These are phyloP conservation scores for Pyrus bretschneideri DNA, from an alignment of 306 rosid genomes.

Conservation along the genomic window DNA sequence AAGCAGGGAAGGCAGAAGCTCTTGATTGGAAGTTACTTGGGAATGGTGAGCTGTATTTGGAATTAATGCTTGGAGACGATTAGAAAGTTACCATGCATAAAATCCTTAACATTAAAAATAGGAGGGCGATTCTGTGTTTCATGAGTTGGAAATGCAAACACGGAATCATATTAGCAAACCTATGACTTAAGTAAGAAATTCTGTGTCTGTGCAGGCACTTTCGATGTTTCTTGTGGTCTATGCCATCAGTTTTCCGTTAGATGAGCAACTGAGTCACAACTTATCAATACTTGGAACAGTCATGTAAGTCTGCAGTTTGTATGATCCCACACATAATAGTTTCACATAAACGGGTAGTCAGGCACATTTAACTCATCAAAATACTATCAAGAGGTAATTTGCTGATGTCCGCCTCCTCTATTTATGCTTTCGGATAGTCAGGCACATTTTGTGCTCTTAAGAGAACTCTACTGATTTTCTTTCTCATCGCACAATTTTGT, in stretches of 20 bases:
- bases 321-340: neutral
- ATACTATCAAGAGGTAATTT: neutral
- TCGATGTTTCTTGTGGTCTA: conserved; percentile 65
- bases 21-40: conserved; percentile 75
- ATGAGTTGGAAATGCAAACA: neutral
- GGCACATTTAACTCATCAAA: neutral
- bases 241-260: conserved; percentile 52
- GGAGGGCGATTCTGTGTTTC: neutral
- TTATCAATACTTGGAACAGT: conserved; percentile 78
- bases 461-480: neutral
- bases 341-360: neutral
- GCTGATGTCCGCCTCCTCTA: neutral
- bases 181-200: neutral
- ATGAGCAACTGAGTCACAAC: conserved; percentile 48
- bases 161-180: neutral
- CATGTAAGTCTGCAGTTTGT: conserved; percentile 39
- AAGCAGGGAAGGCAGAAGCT: conserved; percentile 81
- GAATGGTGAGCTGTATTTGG: conserved; percentile 59
- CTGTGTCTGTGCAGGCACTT: conserved; percentile 50
- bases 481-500: neutral
- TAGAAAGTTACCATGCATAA: neutral
- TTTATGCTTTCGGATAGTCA: neutral
- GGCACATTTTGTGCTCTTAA: neutral
- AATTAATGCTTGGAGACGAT: neutral
- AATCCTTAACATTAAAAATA: neutral